Conservation (phyloP, 208 protist species). For the Trypanosoma conorhini region DNA sequence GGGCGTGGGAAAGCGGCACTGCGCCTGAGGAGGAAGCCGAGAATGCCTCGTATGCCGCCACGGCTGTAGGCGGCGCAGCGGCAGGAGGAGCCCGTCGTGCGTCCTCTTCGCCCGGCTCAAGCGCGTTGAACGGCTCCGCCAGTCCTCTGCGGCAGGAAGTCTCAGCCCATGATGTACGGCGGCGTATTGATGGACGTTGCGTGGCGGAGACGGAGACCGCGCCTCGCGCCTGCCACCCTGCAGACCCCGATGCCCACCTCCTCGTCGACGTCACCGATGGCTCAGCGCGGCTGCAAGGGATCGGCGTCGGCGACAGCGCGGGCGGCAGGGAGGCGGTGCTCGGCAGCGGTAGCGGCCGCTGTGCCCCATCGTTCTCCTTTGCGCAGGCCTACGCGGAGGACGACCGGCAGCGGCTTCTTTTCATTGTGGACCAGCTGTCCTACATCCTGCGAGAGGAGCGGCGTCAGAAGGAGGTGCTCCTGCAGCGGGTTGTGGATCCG, state of each 20-base stretch:
- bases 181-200: not conserved
- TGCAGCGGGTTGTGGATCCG: conserved; percentile 15
- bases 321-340: not conserved
- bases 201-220: not conserved
- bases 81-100: not conserved
- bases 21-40: not conserved
- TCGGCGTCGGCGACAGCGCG: not conserved
- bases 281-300: not conserved
- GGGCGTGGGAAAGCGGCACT: not conserved
- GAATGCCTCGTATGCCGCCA: not conserved
- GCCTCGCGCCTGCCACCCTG: not conserved
- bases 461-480: conserved; percentile 9
- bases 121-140: not conserved
- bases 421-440: conserved; percentile 30
- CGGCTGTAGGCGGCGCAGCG: not conserved
- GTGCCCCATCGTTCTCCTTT: conserved; percentile 20
- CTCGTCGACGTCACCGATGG: conserved; percentile 14
- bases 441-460: conserved; percentile 21
- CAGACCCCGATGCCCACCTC: conserved; percentile 6
- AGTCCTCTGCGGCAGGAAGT: conserved; percentile 2
- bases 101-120: not conserved
- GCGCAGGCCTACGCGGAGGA: conserved; percentile 27
- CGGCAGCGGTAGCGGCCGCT: not conserved
- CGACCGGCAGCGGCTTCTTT: conserved; percentile 20
- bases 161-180: not conserved